phyloP scores from a whole-genome alignment of 805 yeast genomes.

The Phaffomyces antillensis region DNA sequence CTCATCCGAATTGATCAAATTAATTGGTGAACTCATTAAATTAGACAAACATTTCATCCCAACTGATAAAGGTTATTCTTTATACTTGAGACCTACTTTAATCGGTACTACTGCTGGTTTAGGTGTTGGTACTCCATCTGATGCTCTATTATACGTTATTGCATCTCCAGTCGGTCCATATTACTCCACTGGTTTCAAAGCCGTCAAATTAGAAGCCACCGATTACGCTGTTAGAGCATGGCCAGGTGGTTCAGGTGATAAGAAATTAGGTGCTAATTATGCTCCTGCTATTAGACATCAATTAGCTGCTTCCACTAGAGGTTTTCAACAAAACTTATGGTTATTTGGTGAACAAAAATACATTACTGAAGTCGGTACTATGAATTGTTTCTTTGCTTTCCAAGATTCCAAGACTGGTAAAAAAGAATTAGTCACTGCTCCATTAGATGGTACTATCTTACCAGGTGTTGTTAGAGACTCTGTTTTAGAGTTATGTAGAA shows the following conservation, averaged over 20 bases:
- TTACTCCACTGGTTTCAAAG: constrained; percentile 92
- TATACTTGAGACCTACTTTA: constrained; percentile 90
- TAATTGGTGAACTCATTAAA: constrained; percentile 68
- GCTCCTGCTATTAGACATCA: constrained; percentile 95
- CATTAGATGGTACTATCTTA: constrained; percentile 93
- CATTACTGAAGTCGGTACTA: constrained; percentile 96
- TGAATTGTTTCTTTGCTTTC: constrained; percentile 91
- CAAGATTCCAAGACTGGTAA: constrained; percentile 67
- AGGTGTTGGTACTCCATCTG: constrained; percentile 80
- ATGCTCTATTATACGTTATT: constrained; percentile 78
- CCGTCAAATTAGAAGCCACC: constrained; percentile 90
- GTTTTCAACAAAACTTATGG: constrained; percentile 96
- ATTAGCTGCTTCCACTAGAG: constrained; percentile 81
- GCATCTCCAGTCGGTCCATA: constrained; percentile 97
- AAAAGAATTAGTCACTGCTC: constrained; percentile 91
- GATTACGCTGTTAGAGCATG: constrained; percentile 96
- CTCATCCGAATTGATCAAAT: constrained; percentile 63
- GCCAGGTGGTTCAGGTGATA: constrained; percentile 99
- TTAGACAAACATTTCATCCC: constrained; percentile 79
- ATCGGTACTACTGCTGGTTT: constrained; percentile 87
- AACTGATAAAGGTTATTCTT: constrained; percentile 77
- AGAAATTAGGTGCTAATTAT: constrained; percentile 94
- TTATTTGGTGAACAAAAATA: constrained; percentile 82
- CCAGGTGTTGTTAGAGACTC: constrained; percentile 97
- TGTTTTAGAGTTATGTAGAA: constrained; percentile 67